Evolutionary conservation across 768 basidiomycete genomes (phyloP).

Genomic region (Tricholoma terreum): DNA sequence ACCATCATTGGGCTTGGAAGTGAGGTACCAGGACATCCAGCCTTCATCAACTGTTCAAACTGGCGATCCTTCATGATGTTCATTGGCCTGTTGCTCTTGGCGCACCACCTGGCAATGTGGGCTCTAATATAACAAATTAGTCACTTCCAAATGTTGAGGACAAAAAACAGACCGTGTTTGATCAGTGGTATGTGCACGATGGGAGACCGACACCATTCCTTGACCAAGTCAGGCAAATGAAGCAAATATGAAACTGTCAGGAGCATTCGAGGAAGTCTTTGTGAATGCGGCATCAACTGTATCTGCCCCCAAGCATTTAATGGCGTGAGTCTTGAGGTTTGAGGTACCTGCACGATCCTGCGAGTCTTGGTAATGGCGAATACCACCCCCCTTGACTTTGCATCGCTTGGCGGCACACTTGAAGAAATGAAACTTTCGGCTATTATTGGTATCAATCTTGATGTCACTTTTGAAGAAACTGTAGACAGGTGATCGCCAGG

Average conservation of each 20-base stretch:
- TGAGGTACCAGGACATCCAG: not conserved
- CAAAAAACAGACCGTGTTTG: not conserved
- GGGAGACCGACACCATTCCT: not conserved
- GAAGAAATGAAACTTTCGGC: not conserved
- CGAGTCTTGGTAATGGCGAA: not conserved
- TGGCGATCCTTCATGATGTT: not conserved
- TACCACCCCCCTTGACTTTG: not conserved
- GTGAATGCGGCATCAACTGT: not conserved
- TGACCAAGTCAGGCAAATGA: not conserved
- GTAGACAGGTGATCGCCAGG: not conserved
- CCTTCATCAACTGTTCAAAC: no score
- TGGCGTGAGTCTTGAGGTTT: no score
- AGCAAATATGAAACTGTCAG: not conserved
- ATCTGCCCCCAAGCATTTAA: not conserved
- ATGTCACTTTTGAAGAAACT: not conserved
- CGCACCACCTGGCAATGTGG: no score
- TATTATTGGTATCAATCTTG: not conserved
- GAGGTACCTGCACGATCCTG: not conserved
- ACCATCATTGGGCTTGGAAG: not conserved
- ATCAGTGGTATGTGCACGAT: not conserved
- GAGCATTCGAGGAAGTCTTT: not conserved
- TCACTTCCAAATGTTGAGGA: not conserved
- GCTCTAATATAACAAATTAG: not conserved
- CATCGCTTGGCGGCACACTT: not conserved
- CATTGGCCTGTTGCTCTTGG: not conserved